Conservation (phyloP, 768 basidiomycete genomes). For the Megacollybia marginata region DNA sequence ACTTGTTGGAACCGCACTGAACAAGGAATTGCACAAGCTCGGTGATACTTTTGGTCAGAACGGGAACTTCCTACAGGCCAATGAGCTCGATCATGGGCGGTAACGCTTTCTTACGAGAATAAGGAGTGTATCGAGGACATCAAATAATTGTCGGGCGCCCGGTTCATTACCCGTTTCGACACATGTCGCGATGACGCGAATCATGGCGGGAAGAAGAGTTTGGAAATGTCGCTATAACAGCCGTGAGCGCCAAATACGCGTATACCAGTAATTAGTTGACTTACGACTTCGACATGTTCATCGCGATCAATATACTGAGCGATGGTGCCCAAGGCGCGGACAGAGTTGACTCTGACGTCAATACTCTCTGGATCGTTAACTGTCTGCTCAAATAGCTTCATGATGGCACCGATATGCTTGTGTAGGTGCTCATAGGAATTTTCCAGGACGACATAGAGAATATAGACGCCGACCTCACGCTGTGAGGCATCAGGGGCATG, state of each 20-base stretch:
- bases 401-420: conserved; percentile 63
- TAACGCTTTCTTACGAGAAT: conserved; percentile 58
- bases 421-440: conserved; percentile 87
- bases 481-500: conserved; percentile 60
- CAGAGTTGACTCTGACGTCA: conserved; percentile 86
- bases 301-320: conserved; percentile 88
- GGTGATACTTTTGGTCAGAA: conserved; percentile 82
- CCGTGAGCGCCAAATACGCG: conserved; percentile 1
- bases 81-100: background rate
- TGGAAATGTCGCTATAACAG: conserved; percentile 74
- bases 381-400: conserved; percentile 70
- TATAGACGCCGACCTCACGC: conserved; percentile 88
- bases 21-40: conserved; percentile 88
- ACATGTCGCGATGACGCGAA: conserved; percentile 79
- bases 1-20: conserved; percentile 69
- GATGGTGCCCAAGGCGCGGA: conserved; percentile 86
- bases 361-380: conserved; percentile 79
- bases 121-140: conserved; percentile 91
- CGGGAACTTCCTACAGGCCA: conserved; percentile 73
- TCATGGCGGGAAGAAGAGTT: conserved; percentile 77
- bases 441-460: conserved; percentile 87
- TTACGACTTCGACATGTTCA: conserved; percentile 80
- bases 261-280: conserved; percentile 8
- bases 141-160: conserved; percentile 83
- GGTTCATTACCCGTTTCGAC: conserved; percentile 75